Base-by-base conservation (phyloP, 1,284 basidiomycete genomes). In the Malassezia yamatoensis region DNA sequence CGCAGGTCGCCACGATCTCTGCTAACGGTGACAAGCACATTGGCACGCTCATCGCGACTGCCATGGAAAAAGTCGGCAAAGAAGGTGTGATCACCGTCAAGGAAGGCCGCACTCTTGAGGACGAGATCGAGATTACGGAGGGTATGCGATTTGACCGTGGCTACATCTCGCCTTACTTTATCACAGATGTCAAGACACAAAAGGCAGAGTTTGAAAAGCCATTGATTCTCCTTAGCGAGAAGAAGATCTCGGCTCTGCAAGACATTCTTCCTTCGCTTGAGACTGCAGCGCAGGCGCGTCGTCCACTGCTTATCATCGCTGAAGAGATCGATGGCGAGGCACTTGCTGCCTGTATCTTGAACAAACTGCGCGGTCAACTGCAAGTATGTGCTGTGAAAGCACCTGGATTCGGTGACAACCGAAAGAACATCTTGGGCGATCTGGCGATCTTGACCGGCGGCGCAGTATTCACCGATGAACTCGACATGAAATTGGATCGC, bases 71-170 rank as follows among this genome's bases (percentile, higher is more conserved):
- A 78, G 93, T 96, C 61, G 93, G 93, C 76, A 96, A 96, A 80
- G 93, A 98, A 79, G 93, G 93, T 77, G 93, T 96, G 75, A 96
- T 98, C 80, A 98, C 93, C 59, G 91, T 98, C 77, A 96, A 94
- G 81, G 93, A 96, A 78, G 93, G 93, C 53, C 84, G 86, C 64
- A 96, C 93, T 12, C 93, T 93, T 65, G 90, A 96, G 70, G 93
- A 98, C 76, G 77, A 96, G 79, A 96, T 96, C 75, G 93, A 98
- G 78, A 91, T 98, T 75, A 96, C 93, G 33, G 93, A 98, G 79
- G 93, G 93, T 76, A 98, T 96, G 93, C 85, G 90, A 72, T 96
- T 98, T 79, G 93, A 98, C 83, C 87, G 93, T 53, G 93, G 93
- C 42, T 98, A 85, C 83, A 94, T 96, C 78, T 91, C 88, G 1